phyloP scores from a whole-genome alignment of 495 filamentous ascomycete species.

The Elaphomyces granulatus region DNA sequence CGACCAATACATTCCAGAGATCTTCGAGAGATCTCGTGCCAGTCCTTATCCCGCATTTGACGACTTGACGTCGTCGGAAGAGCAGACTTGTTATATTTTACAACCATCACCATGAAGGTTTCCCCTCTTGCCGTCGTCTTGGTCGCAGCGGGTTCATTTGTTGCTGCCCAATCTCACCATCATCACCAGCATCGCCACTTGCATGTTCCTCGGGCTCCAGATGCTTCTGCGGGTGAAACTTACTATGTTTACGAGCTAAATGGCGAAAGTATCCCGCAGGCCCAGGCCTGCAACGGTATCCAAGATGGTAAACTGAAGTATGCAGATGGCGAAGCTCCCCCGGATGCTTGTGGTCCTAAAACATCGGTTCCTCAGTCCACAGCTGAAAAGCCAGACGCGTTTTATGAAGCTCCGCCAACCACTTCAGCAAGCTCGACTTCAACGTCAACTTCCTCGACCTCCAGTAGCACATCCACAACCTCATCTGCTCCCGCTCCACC shows the following conservation, averaged over 20 bases:
- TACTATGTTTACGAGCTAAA: constrained; percentile 47
- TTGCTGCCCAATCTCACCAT: constrained; percentile 28
- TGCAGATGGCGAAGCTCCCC: constrained; percentile 18
- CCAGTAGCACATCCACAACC: constrained; percentile 8
- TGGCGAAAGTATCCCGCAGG: constrained; percentile 34
- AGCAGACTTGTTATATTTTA: constrained; percentile 4
- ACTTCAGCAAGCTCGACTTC: constrained; percentile 11
- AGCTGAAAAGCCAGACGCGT: no score
- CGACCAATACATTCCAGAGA: background rate
- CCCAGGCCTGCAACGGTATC: constrained; percentile 49
- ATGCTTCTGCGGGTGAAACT: constrained; percentile 36
- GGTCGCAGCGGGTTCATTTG: constrained; percentile 33
- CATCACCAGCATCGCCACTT: constrained; percentile 29
- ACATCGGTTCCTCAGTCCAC: constrained; percentile 3
- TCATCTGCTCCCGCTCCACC: constrained; percentile 9
- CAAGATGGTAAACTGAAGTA: constrained; percentile 35
- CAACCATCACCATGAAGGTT: constrained; percentile 28
- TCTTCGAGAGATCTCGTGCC: constrained; percentile 3
- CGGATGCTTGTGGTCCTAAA: constrained; percentile 17
- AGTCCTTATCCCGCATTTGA: constrained; percentile 2
- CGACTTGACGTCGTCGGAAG: background rate
- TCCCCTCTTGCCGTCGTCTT: constrained; percentile 29
- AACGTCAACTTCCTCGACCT: constrained; percentile 8
- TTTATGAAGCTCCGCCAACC: constrained; percentile 8
- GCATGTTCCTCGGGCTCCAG: constrained; percentile 23